Evolutionary conservation across 2,329 filamentous ascomycete species (phyloP).

Genomic region (Juglanconis oblonga): DNA sequence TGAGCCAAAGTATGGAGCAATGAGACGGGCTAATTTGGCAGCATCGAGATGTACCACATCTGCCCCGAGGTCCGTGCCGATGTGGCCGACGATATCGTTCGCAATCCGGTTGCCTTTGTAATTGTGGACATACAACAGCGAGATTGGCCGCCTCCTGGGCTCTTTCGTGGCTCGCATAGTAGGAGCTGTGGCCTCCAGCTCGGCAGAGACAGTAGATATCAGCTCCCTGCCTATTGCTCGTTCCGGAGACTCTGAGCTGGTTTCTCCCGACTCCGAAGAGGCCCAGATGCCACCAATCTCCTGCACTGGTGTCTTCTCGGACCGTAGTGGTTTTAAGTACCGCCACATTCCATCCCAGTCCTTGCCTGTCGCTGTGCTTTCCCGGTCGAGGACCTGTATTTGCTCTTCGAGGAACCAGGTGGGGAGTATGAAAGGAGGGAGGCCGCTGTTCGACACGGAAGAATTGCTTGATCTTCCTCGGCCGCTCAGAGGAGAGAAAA

Average conservation of each 20-base stretch:
- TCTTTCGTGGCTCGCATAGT: conserved; percentile 21
- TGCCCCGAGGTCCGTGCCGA: conserved; percentile 46
- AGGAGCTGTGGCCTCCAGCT: conserved; percentile 26
- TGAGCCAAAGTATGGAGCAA: conserved; percentile 68
- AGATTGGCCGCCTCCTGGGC: conserved; percentile 29
- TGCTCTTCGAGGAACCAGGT: conserved; percentile 53
- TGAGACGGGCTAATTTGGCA: conserved; percentile 66
- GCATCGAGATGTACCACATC: conserved; percentile 68
- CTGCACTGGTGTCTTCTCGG: conserved; percentile 1
- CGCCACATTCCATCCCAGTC: conserved; percentile 13
- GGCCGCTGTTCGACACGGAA: conserved; percentile 3
- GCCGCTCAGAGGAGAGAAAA: conserved; percentile 7
- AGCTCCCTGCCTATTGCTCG: conserved; percentile 29
- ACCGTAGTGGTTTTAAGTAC: neutral
- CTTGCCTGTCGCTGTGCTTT: conserved; percentile 21
- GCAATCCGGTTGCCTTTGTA: conserved; percentile 29
- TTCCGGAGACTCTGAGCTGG: conserved; percentile 21
- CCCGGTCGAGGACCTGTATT: conserved; percentile 38
- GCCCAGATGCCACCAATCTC: conserved; percentile 10
- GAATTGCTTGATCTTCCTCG: conserved; percentile 6
- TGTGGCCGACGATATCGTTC: conserved; percentile 25
- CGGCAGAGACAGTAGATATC: conserved; percentile 29
- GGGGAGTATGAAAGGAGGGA: conserved; percentile 55
- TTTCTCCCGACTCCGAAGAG: conserved; percentile 12
- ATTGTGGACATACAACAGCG: conserved; percentile 34